Percentiles rank a stretch among this genome's conserved stretches.
Conservation (phyloP, 352 stramenopile genomes). For the Phytophthora idaei region DNA sequence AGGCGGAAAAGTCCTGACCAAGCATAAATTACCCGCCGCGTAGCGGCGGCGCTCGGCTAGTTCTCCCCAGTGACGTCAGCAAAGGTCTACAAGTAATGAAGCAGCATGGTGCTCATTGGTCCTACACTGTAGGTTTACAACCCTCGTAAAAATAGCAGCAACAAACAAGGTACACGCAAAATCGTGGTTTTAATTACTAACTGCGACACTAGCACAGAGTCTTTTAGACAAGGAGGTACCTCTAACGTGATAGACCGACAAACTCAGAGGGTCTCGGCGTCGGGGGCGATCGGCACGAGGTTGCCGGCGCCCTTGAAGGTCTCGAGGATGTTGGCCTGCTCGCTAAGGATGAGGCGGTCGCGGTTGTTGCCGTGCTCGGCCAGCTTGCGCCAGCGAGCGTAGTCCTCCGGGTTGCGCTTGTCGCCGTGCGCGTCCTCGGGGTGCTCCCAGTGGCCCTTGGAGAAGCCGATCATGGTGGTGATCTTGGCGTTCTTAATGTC, state of each 20-base stretch:
- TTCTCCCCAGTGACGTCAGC: conserved; percentile 19
- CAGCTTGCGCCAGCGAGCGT: conserved; percentile 57
- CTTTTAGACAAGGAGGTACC: conserved; percentile 15
- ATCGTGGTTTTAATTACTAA: conserved; percentile 34
- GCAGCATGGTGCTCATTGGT: not conserved
- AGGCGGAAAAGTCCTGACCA: too few relatives aligned
- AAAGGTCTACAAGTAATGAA: conserved; percentile 12
- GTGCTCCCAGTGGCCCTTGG: conserved; percentile 64
- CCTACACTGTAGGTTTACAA: too few relatives aligned
- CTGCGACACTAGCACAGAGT: conserved; percentile 12
- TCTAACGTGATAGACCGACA: conserved; percentile 4
- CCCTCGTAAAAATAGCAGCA: too few relatives aligned
- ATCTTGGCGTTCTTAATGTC: conserved; percentile 59
- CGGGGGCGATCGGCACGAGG: conserved; percentile 51
- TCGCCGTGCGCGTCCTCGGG: conserved; percentile 50
- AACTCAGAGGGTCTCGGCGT: conserved; percentile 51
- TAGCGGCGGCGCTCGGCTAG: too few relatives aligned
- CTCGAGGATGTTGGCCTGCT: conserved; percentile 58
- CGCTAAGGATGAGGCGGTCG: conserved; percentile 56
- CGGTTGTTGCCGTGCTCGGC: conserved; percentile 50
- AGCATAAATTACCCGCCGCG: too few relatives aligned
- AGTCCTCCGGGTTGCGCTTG: conserved; percentile 64
- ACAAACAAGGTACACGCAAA: conserved; percentile 15
- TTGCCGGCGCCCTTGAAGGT: conserved; percentile 43
- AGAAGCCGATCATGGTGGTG: conserved; percentile 61